phyloP scores from a whole-genome alignment of 441 rosid genomes.

The Mallotus repandus region DNA sequence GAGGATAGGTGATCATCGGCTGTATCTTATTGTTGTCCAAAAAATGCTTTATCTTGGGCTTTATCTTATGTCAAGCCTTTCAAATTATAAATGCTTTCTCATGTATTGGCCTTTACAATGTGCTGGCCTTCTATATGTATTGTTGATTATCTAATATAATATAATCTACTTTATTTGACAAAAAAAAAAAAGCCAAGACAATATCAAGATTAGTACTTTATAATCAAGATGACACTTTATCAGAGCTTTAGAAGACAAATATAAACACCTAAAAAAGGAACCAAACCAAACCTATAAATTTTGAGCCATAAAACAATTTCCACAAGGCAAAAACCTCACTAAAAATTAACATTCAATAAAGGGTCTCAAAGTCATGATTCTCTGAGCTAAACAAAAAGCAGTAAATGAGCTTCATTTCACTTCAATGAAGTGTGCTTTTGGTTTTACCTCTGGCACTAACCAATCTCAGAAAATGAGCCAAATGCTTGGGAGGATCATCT shows the following conservation, averaged over 20 bases:
- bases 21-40: no score
- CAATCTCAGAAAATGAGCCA: conserved; percentile 51
- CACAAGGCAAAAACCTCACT: background rate
- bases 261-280: background rate
- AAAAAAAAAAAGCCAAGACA: background rate
- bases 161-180: no score
- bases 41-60: no score
- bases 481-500: conserved; percentile 64
- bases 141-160: no score
- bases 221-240: background rate
- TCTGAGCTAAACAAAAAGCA: background rate
- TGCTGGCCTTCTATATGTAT: no score
- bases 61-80: no score
- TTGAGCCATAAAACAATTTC: conserved; percentile 2
- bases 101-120: no score
- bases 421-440: background rate
- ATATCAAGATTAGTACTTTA: background rate
- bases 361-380: background rate
- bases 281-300: background rate
- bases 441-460: conserved; percentile 58
- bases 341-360: background rate
- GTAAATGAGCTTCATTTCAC: background rate
- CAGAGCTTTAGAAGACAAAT: background rate
- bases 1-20: no score
- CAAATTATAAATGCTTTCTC: no score